A percentile compares a stretch with the other conserved stretches of the same genome.
These are phyloP conservation scores for Hygrophorus pudorinus DNA, from an alignment of 768 basidiomycete genomes.

Conservation along the genomic window DNA sequence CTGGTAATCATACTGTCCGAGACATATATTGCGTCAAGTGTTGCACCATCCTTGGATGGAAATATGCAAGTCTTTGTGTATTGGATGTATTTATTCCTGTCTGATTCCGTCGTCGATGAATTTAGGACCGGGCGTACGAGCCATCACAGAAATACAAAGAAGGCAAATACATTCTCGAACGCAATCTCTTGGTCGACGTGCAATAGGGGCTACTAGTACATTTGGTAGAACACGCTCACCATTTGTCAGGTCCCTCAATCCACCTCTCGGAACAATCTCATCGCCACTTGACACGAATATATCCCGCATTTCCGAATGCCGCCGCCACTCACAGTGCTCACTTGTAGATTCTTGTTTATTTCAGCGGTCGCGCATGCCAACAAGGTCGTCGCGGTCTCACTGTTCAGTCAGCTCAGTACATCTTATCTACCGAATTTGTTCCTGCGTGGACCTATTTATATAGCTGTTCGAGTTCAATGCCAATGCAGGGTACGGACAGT, in stretches of 20 bases:
- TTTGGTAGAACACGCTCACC: background rate
- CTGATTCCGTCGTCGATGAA: background rate
- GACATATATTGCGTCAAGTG: conserved; percentile 95
- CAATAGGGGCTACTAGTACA: conserved; percentile 34
- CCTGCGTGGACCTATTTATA: no score
- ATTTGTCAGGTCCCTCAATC: background rate
- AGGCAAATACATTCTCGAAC: conserved; percentile 96
- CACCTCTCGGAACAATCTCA: no score
- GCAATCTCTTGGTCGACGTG: conserved; percentile 79
- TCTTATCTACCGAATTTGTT: no score
- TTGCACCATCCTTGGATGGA: conserved; percentile 83
- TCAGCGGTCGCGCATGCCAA: no score
- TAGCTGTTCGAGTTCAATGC: no score
- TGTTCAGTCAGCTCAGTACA: no score
- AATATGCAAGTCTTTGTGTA: conserved; percentile 64
- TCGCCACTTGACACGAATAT: no score
- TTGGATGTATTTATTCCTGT: conserved; percentile 3
- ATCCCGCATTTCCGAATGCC: no score
- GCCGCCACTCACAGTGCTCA: no score
- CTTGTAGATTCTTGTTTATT: no score
- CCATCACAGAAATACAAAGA: conserved; percentile 94
- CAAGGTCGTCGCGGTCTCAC: no score
- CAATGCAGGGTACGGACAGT: no score
- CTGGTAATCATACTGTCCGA: conserved; percentile 90
- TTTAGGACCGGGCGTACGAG: conserved; percentile 90